These are phyloP conservation scores for Cutaneotrichosporon cutaneum DNA, from an alignment of 1,284 basidiomycete genomes.

Conservation along the genomic window DNA sequence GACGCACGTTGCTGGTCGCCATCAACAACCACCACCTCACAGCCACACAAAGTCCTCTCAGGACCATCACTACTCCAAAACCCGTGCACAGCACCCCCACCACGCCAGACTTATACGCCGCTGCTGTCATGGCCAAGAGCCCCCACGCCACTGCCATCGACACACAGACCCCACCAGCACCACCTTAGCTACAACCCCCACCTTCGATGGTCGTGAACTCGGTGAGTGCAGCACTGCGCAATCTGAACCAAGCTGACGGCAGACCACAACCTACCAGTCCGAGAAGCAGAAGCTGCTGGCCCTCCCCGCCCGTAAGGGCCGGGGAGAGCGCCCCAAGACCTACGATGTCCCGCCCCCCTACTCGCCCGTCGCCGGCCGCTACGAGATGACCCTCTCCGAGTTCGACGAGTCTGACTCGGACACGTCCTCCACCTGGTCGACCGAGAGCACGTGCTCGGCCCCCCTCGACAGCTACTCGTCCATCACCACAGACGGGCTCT, in stretches of 20 bases:
- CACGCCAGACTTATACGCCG: not conserved
- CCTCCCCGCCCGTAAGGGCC: not conserved
- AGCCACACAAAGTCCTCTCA: not conserved
- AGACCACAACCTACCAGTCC: not conserved
- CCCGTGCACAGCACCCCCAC: constrained; percentile 1
- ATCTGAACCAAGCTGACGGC: not conserved
- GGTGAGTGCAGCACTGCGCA: not conserved
- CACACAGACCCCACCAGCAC: not conserved
- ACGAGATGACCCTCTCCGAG: not conserved
- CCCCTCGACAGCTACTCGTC: not conserved
- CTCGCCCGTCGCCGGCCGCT: not conserved
- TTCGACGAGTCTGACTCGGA: not conserved
- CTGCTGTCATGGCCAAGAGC: constrained; percentile 8
- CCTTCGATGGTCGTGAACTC: not conserved
- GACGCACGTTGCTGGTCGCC: not conserved
- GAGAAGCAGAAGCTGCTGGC: constrained; percentile 9
- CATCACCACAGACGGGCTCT: not conserved
- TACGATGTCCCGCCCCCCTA: constrained; percentile 7
- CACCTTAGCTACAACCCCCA: not conserved
- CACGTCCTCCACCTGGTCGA: not conserved
- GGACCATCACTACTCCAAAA: not conserved
- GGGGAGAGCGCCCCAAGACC: not conserved
- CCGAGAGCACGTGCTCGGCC: not conserved
- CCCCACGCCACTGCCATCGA: not conserved
- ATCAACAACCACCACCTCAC: not conserved